phyloP scores from a whole-genome alignment of 805 yeast species.

The Teunomyces stri region DNA sequence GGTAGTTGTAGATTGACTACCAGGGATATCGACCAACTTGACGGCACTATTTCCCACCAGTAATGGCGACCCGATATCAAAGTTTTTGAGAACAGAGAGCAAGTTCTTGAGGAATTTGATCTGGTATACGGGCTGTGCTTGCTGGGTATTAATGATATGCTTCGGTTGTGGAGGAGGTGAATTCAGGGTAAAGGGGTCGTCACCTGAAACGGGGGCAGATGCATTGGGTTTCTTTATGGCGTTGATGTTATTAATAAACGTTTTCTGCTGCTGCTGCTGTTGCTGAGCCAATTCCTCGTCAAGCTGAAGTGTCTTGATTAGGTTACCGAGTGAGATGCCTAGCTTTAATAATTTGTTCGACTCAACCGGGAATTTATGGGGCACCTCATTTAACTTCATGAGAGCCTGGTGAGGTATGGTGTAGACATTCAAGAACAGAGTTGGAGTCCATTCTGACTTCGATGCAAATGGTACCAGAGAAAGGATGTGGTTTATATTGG shows the following conservation, averaged over 20 bases:
- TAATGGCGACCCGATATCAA: slow-evolving; percentile 31
- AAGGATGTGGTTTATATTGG: slow-evolving; percentile 25
- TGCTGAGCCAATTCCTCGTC: slow-evolving; percentile 32
- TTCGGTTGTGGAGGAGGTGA: slow-evolving; percentile 5
- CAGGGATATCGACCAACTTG: slow-evolving; percentile 9
- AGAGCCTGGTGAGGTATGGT: slow-evolving; percentile 16
- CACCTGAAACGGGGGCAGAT: neutral
- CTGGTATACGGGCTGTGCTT: slow-evolving; percentile 28
- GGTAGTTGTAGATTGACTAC: slow-evolving; percentile 12
- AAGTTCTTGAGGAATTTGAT: slow-evolving; percentile 34
- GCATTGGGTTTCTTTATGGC: slow-evolving; percentile 7
- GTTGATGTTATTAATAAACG: slow-evolving; percentile 13
- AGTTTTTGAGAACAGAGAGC: slow-evolving; percentile 33
- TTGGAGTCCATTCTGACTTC: slow-evolving; percentile 11
- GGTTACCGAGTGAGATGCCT: slow-evolving; percentile 42
- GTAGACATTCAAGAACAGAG: slow-evolving; percentile 32
- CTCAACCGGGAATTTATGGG: slow-evolving; percentile 30
- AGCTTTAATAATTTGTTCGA: slow-evolving; percentile 37
- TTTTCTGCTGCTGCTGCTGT: slow-evolving; percentile 22
- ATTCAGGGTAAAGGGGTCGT: slow-evolving; percentile 9
- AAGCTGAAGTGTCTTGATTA: slow-evolving; percentile 32
- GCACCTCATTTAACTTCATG: slow-evolving; percentile 20
- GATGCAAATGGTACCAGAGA: slow-evolving; percentile 33
- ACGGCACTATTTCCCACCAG: neutral
- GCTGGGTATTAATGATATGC: slow-evolving; percentile 7